Evolutionary conservation across 2,329 filamentous ascomycete genomes (phyloP), one percentile per base, ranked within the genome.

Genomic region (Colletotrichum ledebouriae): DNA sequence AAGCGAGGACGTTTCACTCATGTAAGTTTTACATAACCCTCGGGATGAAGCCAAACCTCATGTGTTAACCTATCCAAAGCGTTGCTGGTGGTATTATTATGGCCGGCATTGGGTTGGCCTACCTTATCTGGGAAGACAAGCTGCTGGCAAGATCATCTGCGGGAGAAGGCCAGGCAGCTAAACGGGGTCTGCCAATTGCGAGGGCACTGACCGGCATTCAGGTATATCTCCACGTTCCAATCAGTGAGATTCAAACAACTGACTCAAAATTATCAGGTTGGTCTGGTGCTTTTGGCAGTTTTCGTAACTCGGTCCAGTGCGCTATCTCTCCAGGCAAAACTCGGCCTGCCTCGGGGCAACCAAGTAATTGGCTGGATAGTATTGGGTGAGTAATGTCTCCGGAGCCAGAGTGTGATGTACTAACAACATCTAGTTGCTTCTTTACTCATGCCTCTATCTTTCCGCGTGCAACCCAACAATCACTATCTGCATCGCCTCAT

Each of bases 401-500:
- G 13, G 11, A 29, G 12, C 58, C 29, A 29, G 6, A 55, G 3
- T 11, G n/a, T 13, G 25, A n/a, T 29, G 39, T 25, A 17, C 62
- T 71, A 46, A 71, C 33, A 9, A n/a, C 11, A 33, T 15, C 17
- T 67, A 93, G 90, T 92, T 34, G 77, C 87, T 3, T 97, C 96
- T 0, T 81, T 98, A 15, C 77, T 91, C 6, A 87, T 97, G 76
- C 95, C 96, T 3, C 86, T 97, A 71, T 84, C 92, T n/a, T 93
- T 98, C 78, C 88, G 90, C 22, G 75, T 97, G 2, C 90, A 92
- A 71, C 91, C 94, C 1, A 96, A 93, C 77, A 91, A 85, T 72
- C 90, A 98, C 80, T 98, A 98, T 78, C 87, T 98, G 72, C 94
- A 98, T 78, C 90, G 94, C 25, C 84, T 99, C 4, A 86, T 94